A percentile compares a stretch with the other conserved stretches of the same genome.
Evolutionary conservation across 176 grass and related monocot genomes (phyloP).

Genomic region (Secale cereale): DNA sequence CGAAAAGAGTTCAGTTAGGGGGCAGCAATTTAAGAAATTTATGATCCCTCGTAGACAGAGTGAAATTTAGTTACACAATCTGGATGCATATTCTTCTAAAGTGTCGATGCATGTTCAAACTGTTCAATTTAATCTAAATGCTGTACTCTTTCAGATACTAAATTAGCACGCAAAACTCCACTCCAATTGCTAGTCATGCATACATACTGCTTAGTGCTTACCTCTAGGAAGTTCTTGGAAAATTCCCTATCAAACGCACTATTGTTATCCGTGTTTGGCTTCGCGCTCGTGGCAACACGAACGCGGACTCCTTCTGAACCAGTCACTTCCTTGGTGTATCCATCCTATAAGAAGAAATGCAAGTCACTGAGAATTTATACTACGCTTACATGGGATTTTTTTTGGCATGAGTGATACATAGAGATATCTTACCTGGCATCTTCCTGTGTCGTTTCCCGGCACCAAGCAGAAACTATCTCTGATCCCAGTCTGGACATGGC

Average conservation of each 20-base stretch:
- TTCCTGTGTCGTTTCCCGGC: conserved; percentile 36
- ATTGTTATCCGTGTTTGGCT: conserved; percentile 44
- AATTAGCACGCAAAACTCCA: background rate
- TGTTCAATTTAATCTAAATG: background rate
- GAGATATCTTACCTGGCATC: conserved; percentile 36
- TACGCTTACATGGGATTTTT: background rate
- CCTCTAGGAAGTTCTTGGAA: conserved; percentile 66
- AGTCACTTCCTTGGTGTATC: conserved; percentile 61
- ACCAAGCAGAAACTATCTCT: conserved; percentile 59
- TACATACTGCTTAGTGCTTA: conserved; percentile 3
- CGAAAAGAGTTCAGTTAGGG: too few species aligned
- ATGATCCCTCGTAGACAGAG: background rate
- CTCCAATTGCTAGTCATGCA: background rate
- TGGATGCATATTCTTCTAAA: background rate
- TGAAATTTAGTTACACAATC: background rate
- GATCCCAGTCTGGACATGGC: conserved; percentile 71
- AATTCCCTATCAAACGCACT: conserved; percentile 61
- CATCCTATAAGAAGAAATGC: conserved; percentile 40
- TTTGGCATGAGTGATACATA: background rate
- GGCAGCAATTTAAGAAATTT: background rate
- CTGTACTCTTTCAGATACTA: background rate
- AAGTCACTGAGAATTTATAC: background rate
- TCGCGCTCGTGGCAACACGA: conserved; percentile 61
- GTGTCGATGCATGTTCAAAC: background rate
- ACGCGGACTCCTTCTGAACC: conserved; percentile 44